Evolutionary conservation across 345 rosid genomes (phyloP), one percentile per base, ranked within the genome.

Genomic region (Eucalyptus fibrosa): DNA sequence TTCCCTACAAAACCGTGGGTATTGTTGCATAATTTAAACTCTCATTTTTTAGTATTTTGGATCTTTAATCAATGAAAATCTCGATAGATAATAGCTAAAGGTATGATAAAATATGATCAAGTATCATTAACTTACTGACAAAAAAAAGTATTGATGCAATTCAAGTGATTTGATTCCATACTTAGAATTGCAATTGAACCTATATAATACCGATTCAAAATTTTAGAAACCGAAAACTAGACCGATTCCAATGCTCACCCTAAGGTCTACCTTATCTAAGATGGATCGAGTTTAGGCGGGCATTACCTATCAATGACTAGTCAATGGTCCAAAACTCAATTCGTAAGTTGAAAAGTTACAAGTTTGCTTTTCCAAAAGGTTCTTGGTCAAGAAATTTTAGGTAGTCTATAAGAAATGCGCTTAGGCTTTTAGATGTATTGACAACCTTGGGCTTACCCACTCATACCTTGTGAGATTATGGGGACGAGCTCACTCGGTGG

Each of bases 101-200:
- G 3, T 56, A 2, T 10, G 62, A 56, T 56, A 5, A 56, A 56
- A 56, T 23, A 56, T 56, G 30, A 56, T 24, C 6, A 10, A 24
- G 62, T 24, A 56, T 56, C 62, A 56, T 24, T 56, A 24, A 56
- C 7, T 56, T 24, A 11, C 13, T 56, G 0, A 56, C 30, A 21
- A 23, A 5, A 56, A 56, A 56, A 56, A 24, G 11, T 9, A 24
- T 9, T 7, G 1, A 56, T 56, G 2, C 13, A 26, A 56, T 56
- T 26, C 13, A 23, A 56, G 30, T 56, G 30, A 26, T 56, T 10
- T 56, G 14, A 56, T 56, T 56, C 13, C 13, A 11, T 26, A 56
- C 6, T 1, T 2, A 24, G 62, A 56, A 56, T 0, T 56, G 3
- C 1, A 7, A 53, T 53, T 21, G 4, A 53, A 53, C 24, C 0